A percentile compares a stretch with the other conserved stretches of the same genome.
Evolutionary conservation across 352 stramenopile genomes (phyloP).

Genomic region (Phytophthora europaea): DNA sequence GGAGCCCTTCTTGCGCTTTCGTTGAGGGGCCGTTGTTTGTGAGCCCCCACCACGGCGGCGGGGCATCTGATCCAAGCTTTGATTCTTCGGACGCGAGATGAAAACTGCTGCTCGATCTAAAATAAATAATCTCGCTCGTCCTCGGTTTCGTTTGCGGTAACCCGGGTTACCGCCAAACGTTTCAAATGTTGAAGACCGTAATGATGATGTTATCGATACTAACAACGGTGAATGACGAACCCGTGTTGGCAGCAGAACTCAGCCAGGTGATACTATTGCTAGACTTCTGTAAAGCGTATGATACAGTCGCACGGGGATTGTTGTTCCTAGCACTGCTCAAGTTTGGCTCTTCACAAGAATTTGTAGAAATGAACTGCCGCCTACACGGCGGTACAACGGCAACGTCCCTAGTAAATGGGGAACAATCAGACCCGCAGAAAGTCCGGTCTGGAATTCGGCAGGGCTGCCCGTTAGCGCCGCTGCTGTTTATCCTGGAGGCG

Average conservation of each 20-base stretch:
- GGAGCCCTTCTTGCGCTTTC: too few relatives aligned
- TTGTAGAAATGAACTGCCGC: too few relatives aligned
- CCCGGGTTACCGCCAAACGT: too few relatives aligned
- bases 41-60: too few relatives aligned
- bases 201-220: conserved; percentile 5
- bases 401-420: not conserved
- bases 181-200: conserved; percentile 1
- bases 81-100: too few relatives aligned
- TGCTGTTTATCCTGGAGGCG: not conserved
- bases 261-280: not conserved
- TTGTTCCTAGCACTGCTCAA: too few relatives aligned
- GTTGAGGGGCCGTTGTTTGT: too few relatives aligned
- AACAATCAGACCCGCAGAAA: too few relatives aligned
- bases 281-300: not conserved
- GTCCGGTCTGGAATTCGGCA: not conserved
- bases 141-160: too few relatives aligned
- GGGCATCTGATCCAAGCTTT: not conserved
- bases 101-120: too few relatives aligned
- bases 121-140: too few relatives aligned
- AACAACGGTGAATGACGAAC: not conserved
- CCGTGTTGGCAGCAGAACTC: not conserved
- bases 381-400: not conserved
- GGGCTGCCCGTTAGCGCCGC: not conserved
- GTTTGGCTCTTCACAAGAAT: not conserved
- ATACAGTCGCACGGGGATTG: not conserved